Percentiles rank a stretch among this genome's conserved stretches.
These are phyloP conservation scores for Cyberlindnera mrakii DNA, from an alignment of 805 yeast species.

Conservation along the genomic window DNA sequence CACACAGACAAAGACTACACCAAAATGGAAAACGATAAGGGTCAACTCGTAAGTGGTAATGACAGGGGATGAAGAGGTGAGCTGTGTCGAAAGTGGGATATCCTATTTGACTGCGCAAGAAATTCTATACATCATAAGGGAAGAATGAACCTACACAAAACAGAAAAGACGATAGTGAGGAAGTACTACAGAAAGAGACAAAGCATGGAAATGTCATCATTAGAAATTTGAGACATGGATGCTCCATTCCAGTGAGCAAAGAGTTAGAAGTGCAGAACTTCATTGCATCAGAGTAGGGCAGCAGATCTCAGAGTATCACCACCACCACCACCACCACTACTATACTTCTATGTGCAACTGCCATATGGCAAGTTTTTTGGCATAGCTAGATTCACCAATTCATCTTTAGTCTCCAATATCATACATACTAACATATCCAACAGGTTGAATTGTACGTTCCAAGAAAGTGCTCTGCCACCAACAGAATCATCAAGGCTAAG, in stretches of 20 bases:
- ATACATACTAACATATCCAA: slow-evolving; percentile 13
- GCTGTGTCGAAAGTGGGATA: neutral
- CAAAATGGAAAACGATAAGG: slow-evolving; percentile 99
- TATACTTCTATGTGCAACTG: neutral
- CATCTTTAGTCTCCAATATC: neutral
- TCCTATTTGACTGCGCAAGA: neutral
- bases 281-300: no score
- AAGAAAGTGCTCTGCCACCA: slow-evolving; percentile 99
- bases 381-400: neutral
- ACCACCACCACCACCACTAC: no score
- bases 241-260: no score
- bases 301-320: no score
- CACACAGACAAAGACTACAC: slow-evolving; percentile 15
- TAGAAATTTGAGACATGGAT: no score
- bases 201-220: no score
- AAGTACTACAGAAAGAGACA: no score
- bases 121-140: neutral
- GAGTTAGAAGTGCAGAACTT: no score
- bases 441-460: slow-evolving; percentile 99
- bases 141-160: neutral
- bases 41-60: slow-evolving; percentile 84
- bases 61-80: neutral
- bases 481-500: slow-evolving; percentile 99
- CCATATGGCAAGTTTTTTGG: neutral
- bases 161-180: neutral